These are phyloP conservation scores for Ophiostoma sp. DNA, from an alignment of 2,329 filamentous ascomycete genomes.

Conservation along the genomic window DNA sequence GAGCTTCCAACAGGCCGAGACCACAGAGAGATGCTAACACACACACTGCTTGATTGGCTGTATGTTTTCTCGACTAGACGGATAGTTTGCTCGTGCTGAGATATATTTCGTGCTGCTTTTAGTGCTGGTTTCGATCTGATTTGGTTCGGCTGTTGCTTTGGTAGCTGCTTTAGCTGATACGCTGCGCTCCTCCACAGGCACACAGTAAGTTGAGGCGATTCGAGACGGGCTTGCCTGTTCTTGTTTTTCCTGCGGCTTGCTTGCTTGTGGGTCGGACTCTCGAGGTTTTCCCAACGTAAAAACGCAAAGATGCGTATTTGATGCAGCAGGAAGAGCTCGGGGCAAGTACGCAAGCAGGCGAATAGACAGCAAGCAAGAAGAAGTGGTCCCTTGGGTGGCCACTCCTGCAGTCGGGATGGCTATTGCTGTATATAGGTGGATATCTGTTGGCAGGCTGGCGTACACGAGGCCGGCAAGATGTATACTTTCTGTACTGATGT, in stretches of 20 bases:
- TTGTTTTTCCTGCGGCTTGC: neutral
- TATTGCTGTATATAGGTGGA: neutral
- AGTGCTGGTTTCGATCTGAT: neutral
- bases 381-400: conserved; percentile 1
- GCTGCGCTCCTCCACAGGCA: neutral
- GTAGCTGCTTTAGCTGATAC: neutral
- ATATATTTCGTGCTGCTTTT: neutral
- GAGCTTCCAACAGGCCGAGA: neutral
- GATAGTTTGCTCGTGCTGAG: neutral
- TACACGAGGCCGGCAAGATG: neutral
- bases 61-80: neutral
- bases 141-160: neutral
- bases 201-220: neutral
- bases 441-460: neutral
- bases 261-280: neutral
- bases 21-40: neutral
- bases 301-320: neutral
- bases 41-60: neutral
- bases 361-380: neutral
- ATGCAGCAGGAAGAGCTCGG: neutral
- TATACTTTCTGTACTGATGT: too few species aligned
- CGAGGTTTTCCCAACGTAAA: conserved; percentile 1
- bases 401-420: neutral
- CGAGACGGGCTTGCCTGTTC: neutral
- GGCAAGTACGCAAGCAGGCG: neutral